These are phyloP conservation scores for Venturiaceae sp. DNA, from an alignment of 2,329 filamentous ascomycete species.

Conservation along the genomic window DNA sequence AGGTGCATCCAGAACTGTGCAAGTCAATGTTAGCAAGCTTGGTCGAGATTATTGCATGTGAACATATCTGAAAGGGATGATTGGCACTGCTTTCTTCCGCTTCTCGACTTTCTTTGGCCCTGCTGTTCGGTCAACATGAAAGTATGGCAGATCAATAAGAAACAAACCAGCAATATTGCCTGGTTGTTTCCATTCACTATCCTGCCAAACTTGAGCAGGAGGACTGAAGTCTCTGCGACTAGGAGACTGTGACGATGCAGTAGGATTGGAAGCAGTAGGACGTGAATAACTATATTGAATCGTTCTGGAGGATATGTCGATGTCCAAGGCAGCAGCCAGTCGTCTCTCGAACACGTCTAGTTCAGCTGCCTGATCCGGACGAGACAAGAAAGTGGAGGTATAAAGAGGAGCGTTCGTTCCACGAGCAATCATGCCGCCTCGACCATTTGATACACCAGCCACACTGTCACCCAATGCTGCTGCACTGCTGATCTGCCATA, in stretches of 20 bases:
- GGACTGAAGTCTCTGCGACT: neutral
- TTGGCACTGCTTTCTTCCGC: conserved; percentile 44
- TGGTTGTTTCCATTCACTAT: conserved; percentile 30
- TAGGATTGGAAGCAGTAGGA: neutral
- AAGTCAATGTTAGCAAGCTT: neutral
- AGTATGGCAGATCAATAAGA: conserved; percentile 9
- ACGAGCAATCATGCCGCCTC: conserved; percentile 55
- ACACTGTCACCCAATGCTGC: conserved; percentile 41
- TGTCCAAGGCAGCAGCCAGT: conserved; percentile 69
- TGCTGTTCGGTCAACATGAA: conserved; percentile 16
- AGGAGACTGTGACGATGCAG: neutral
- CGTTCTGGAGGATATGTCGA: conserved; percentile 39
- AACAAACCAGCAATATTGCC: conserved; percentile 9
- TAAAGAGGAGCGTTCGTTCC: conserved; percentile 62
- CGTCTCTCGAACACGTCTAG: conserved; percentile 61
- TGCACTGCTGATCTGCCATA: conserved; percentile 66
- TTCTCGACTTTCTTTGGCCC: conserved; percentile 14
- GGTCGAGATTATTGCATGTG: neutral
- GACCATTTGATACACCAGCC: conserved; percentile 47
- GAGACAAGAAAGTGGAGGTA: conserved; percentile 45
- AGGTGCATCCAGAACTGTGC: conserved; percentile 76
- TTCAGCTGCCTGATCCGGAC: conserved; percentile 46
- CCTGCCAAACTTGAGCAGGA: conserved; percentile 25
- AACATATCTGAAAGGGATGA: conserved; percentile 66
- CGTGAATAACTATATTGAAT: neutral